Percentiles rank a stretch among this genome's conserved stretches.
Conservation (phyloP, 73 alveolate species). For the Uronychia setigera region DNA sequence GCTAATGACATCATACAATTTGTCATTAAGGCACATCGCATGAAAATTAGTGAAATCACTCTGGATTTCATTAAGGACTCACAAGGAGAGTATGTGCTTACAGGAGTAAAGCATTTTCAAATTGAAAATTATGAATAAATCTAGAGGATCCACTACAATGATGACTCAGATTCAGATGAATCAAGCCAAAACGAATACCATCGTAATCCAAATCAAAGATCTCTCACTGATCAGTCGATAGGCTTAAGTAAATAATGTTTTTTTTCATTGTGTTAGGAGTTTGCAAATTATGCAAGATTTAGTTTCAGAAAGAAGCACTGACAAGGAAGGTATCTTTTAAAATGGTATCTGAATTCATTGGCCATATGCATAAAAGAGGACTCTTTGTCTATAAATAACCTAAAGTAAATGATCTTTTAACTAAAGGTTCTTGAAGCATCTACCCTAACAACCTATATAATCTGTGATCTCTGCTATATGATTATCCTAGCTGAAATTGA, state of each 20-base stretch:
- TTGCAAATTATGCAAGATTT: slow-evolving; percentile 51
- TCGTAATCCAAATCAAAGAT: neutral
- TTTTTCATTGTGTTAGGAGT: neutral
- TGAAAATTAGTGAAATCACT: slow-evolving; percentile 26
- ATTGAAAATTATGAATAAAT: neutral
- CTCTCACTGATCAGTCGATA: neutral
- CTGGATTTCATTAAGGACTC: slow-evolving; percentile 39
- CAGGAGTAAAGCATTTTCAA: slow-evolving; percentile 27
- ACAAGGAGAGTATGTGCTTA: slow-evolving; percentile 14
- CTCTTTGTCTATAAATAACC: slow-evolving; percentile 19
- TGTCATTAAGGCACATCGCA: slow-evolving; percentile 11
- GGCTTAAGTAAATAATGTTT: neutral
- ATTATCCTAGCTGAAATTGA: slow-evolving; percentile 54
- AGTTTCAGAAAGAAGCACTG: slow-evolving; percentile 34
- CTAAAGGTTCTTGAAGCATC: neutral
- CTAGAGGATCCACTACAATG: neutral
- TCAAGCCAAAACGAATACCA: neutral
- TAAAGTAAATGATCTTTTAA: neutral
- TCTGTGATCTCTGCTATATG: slow-evolving; percentile 61
- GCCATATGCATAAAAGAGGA: slow-evolving; percentile 48
- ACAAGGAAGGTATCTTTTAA: slow-evolving; percentile 37
- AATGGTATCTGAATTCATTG: slow-evolving; percentile 13
- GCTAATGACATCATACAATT: slow-evolving; percentile 28
- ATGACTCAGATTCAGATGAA: neutral
- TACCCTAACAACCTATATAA: slow-evolving; percentile 37